Evolutionary conservation across 495 filamentous ascomycete genomes (phyloP).

Genomic region (Trichoderma asperelloides): DNA sequence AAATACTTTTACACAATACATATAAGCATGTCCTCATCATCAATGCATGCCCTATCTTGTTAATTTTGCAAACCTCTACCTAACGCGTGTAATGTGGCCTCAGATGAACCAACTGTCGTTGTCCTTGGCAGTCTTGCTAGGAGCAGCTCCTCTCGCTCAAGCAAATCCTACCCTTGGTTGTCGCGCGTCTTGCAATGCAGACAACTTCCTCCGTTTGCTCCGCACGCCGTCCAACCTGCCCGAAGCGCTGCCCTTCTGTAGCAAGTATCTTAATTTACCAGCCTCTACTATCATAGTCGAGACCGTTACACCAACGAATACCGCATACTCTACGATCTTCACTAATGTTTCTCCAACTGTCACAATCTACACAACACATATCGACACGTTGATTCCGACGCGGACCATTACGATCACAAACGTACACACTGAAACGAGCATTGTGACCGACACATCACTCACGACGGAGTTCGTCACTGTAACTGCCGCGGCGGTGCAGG

Average conservation of each 20-base stretch:
- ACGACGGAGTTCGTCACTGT: neutral
- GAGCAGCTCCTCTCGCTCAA: neutral
- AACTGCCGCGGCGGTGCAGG: neutral
- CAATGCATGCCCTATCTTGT: neutral
- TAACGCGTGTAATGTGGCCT: neutral
- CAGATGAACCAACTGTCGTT: neutral
- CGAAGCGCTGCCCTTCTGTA: neutral
- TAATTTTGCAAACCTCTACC: neutral
- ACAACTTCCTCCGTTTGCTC: neutral
- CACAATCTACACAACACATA: neutral
- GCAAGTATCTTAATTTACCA: neutral
- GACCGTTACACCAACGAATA: neutral
- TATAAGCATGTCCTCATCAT: neutral
- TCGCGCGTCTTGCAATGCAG: neutral
- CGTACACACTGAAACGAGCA: conserved; percentile 1
- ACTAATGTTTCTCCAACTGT: neutral
- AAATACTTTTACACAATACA: neutral
- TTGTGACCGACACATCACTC: neutral
- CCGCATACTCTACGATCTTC: conserved; percentile 1
- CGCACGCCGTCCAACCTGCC: neutral
- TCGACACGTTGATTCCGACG: neutral
- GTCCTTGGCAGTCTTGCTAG: neutral
- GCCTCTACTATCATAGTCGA: neutral
- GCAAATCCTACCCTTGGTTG: neutral
- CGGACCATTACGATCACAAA: neutral